phyloP scores from a whole-genome alignment of 2,329 filamentous ascomycete genomes.

The Calonectria leucothoes region DNA sequence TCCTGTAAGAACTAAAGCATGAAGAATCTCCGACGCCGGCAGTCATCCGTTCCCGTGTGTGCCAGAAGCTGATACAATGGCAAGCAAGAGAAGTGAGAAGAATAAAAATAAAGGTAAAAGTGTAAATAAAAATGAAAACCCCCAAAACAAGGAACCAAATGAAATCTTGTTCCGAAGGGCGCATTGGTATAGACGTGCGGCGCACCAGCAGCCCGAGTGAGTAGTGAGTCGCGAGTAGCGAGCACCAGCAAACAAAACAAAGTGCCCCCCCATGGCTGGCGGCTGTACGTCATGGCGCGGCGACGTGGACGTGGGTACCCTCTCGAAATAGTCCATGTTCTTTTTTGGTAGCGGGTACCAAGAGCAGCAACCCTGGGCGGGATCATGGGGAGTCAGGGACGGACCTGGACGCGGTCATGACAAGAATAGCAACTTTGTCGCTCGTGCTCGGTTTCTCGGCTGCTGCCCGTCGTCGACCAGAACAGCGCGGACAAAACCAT shows the following conservation, averaged over 20 bases:
- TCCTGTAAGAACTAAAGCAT: constrained; percentile 22
- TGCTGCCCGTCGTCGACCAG: neutral
- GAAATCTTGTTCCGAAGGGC: neutral
- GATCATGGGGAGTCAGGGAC: constrained; percentile 2
- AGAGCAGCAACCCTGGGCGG: constrained; percentile 2
- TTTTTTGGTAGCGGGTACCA: neutral
- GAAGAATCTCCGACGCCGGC: constrained; percentile 15
- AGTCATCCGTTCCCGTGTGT: constrained; percentile 3
- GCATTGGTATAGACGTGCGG: neutral
- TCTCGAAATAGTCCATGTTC: neutral
- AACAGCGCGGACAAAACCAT: neutral
- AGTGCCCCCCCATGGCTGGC: neutral
- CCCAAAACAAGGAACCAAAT: neutral
- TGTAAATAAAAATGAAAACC: neutral
- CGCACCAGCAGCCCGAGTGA: neutral
- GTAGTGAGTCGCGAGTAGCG: neutral
- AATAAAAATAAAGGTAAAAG: neutral
- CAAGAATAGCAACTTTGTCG: neutral
- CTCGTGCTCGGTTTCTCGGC: neutral
- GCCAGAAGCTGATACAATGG: neutral
- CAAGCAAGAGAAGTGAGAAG: neutral
- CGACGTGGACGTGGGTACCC: constrained; percentile 11
- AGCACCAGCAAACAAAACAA: neutral
- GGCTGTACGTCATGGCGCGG: constrained; percentile 22
- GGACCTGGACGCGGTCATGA: neutral